Percentiles rank a stretch among this genome's conserved stretches.
Evolutionary conservation across 192 early-diverging fungal genomes (phyloP).

Genomic region (Geranomyces michiganensis): DNA sequence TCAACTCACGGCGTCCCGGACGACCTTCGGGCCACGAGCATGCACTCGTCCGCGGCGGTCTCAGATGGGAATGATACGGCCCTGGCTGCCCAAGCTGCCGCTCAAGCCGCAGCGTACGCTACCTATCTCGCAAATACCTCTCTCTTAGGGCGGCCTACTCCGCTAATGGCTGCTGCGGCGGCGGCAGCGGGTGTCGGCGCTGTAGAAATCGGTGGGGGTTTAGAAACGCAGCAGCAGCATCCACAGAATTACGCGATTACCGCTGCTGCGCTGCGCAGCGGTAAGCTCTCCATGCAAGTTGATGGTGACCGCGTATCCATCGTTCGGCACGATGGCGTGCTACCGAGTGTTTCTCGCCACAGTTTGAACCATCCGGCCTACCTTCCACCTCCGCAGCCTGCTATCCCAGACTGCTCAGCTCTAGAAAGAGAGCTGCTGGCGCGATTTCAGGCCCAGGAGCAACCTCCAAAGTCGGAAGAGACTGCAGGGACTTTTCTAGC

Average conservation of each 20-base stretch:
- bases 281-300: not conserved
- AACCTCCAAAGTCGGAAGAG: not conserved
- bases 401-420: conserved; percentile 1
- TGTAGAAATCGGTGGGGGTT: not conserved
- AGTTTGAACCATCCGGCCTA: too few relatives aligned
- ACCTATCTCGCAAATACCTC: not conserved
- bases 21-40: too few relatives aligned
- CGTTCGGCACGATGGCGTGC: not conserved
- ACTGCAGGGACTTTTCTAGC: not conserved
- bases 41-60: too few relatives aligned
- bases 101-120: not conserved
- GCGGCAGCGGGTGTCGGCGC: not conserved
- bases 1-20: too few relatives aligned
- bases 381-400: not conserved
- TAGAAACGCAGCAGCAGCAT: not conserved
- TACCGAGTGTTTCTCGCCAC: too few relatives aligned
- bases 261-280: conserved; percentile 1
- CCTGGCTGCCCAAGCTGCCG: not conserved
- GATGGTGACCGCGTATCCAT: conserved; percentile 6
- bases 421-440: not conserved
- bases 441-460: not conserved
- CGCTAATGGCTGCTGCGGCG: not conserved
- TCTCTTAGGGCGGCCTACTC: too few relatives aligned
- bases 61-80: not conserved
- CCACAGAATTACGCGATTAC: not conserved